A percentile compares a stretch with the other conserved stretches of the same genome.
These are phyloP conservation scores for Quercus variabilis DNA, from an alignment of 306 rosid genomes.

Conservation along the genomic window DNA sequence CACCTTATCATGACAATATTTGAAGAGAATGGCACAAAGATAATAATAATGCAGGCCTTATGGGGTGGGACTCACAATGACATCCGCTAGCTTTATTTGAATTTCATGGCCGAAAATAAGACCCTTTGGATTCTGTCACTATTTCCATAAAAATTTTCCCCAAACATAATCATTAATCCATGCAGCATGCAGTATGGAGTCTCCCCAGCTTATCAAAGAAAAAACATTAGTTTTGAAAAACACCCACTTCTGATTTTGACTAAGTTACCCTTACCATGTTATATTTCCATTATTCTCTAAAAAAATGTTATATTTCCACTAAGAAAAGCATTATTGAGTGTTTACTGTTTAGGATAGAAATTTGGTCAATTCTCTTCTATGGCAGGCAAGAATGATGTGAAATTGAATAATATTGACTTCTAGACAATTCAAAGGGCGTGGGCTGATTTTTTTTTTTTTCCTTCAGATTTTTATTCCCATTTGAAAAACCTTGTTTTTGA, in stretches of 20 bases:
- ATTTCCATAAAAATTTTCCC: conserved; percentile 20
- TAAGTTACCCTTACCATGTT: background rate
- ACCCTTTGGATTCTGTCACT: conserved; percentile 30
- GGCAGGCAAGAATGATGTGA: conserved; percentile 4
- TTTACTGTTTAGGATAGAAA: background rate
- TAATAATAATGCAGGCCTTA: conserved; percentile 30
- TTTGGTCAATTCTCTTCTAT: background rate
- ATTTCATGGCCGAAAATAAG: conserved; percentile 25
- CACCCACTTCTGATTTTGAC: background rate
- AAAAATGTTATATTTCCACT: too few relatives aligned
- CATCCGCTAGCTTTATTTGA: conserved; percentile 25
- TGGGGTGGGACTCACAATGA: conserved; percentile 32
- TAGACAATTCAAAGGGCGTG: conserved; percentile 31
- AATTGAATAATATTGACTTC: background rate
- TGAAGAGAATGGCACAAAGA: conserved; percentile 25
- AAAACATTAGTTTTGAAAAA: background rate
- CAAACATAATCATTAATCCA: conserved; percentile 53
- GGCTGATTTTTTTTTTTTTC: conserved; percentile 16
- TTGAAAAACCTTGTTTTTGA: conserved; percentile 14
- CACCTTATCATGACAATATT: conserved; percentile 33
- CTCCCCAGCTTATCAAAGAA: conserved; percentile 25
- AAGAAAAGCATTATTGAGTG: background rate
- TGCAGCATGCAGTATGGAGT: conserved; percentile 7
- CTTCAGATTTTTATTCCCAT: background rate
- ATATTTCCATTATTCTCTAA: too few relatives aligned